These are phyloP conservation scores for Stevia rebaudiana DNA, from an alignment of 140 eudicot species.

Conservation along the genomic window DNA sequence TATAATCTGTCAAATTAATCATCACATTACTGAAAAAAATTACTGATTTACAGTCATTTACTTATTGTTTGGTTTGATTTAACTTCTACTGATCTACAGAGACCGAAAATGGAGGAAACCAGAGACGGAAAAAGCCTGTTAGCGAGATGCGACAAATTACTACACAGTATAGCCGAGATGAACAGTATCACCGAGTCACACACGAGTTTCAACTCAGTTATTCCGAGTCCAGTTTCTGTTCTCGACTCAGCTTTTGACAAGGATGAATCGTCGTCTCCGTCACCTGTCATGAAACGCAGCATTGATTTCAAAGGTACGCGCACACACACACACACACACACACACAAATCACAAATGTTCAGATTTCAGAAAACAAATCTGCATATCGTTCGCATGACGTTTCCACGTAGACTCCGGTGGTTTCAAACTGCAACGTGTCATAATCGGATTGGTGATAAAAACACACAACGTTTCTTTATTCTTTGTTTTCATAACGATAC, in stretches of 20 bases:
- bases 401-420: conserved; percentile 23
- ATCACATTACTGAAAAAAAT: too few relatives aligned
- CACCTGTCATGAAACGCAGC: conserved; percentile 58
- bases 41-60: too few relatives aligned
- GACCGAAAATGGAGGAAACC: conserved; percentile 56
- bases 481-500: not conserved
- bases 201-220: conserved; percentile 21
- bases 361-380: conserved; percentile 22
- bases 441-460: not conserved
- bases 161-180: conserved; percentile 81
- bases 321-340: not conserved
- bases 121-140: conserved; percentile 68
- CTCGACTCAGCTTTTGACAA: conserved; percentile 84
- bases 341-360: not conserved
- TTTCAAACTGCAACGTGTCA: conserved; percentile 25
- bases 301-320: conserved; percentile 62
- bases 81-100: conserved; percentile 26
- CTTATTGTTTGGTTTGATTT: not conserved
- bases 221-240: conserved; percentile 94
- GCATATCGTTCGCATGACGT: conserved; percentile 30
- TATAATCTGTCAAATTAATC: not conserved
- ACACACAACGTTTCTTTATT: not conserved
- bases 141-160: conserved; percentile 83
- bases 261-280: conserved; percentile 76
- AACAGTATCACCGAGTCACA: conserved; percentile 52